Evolutionary conservation across 139 green algal genomes (phyloP).

Genomic region (Chloropicon primus): DNA sequence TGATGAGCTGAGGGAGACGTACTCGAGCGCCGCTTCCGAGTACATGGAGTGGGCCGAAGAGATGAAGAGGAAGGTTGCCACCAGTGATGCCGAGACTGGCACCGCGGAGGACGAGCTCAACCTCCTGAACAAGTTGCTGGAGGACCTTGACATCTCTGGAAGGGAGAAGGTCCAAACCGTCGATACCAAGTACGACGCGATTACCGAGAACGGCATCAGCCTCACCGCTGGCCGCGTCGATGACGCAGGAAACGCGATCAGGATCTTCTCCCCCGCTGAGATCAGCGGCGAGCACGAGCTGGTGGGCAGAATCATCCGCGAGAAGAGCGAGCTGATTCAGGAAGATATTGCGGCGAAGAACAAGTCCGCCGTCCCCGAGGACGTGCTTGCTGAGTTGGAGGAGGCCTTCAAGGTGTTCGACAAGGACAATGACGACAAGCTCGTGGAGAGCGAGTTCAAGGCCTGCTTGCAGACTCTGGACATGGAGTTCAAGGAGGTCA

Average conservation of each 20-base stretch:
- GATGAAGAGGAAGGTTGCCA: neutral
- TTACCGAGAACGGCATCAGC: neutral
- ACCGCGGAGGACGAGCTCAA: neutral
- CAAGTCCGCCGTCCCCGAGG: neutral
- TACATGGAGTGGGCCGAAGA: neutral
- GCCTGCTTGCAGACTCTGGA: neutral
- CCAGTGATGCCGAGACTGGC: neutral
- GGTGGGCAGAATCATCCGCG: neutral
- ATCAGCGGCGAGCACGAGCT: neutral
- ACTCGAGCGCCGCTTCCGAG: neutral
- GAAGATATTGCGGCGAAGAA: neutral
- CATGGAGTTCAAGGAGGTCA: neutral
- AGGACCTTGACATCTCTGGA: neutral
- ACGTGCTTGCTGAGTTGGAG: neutral
- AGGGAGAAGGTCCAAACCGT: neutral
- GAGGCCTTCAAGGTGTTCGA: neutral
- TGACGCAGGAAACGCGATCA: neutral
- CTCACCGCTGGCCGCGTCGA: neutral
- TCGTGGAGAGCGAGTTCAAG: neutral
- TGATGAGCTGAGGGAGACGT: neutral
- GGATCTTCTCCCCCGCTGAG: neutral
- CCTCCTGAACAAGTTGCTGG: neutral
- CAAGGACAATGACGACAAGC: neutral
- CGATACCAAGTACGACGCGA: neutral
- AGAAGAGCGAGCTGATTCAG: neutral